Base-by-base conservation (phyloP, 2,329 filamentous ascomycete species). In the Bipolaris victoriae region DNA sequence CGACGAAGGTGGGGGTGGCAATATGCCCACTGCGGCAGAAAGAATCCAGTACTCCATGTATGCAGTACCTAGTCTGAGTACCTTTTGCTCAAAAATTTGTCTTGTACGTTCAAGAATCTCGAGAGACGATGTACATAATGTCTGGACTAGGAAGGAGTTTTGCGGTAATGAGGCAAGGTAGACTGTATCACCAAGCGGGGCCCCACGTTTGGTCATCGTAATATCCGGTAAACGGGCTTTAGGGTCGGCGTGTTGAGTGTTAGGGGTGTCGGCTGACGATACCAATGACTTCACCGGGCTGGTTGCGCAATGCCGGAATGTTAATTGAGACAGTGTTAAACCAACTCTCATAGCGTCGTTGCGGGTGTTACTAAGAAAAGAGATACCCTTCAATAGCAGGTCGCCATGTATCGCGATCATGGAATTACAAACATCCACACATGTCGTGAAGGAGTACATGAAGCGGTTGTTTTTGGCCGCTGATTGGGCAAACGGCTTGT, bases 11-110 rank as follows among this genome's bases (percentile, higher is more conserved):
- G 56, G 43, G 18, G 58, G 48, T 2, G 73, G 73, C 15, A 76
- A 66, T 57, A 75, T 70, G 7, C 64, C 65, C 16, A 70, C 57
- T 1, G 70, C 70, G 16, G 74, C 68, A n/a, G 61, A 67, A 33
- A 76, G 55, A 7, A 74, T 58, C 67, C 71, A 76, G 52, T 65
- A 74, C 48, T 76, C 73, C 67, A 75, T 73, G 39, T 73, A 76
- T 2, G 70, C 74, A 2, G 71, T 74, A 7, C 73, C 74, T 10
- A 76, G 61, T 7, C 73, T 71, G 63, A 72, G 67, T 10, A 75
- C 62, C 49, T 76, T 76, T 6, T 65, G 50, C 37, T 77, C 74
- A 41, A 72, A 74, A 7, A 72, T 58, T 7, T 67, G 50, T 5
- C 68, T 55, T 0, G 68, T 65, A n/a, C 64, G 68, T 37, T 73